Base-by-base conservation (phyloP, 31 red algal genomes). In the Endocladia muricata region DNA sequence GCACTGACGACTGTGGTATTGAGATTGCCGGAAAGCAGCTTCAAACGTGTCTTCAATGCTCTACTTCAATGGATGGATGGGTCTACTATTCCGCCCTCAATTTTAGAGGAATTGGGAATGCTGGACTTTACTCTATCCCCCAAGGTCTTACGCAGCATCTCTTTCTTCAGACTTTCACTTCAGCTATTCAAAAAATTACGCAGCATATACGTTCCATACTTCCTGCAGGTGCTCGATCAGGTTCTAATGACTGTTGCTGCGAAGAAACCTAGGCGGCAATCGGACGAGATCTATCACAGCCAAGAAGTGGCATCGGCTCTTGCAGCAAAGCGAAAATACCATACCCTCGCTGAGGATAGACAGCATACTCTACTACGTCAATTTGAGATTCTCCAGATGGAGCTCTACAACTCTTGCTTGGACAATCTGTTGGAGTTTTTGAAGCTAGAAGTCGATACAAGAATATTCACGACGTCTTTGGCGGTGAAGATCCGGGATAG, bases 201-300 rank as follows among this genome's bases (percentile, higher is more conserved):
- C 23, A 8, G 36, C 41, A 65, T 91, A 8, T 75, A 78, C 66
- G 38, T 91, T 36, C 88, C 88, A 17, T 91, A 91, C 39, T 75
- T 91, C 44, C 49, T 80, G 21, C 73, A 84, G 28, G 25, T 82
- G 2, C 62, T 91, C 0, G 88, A 91, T 33, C 55, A 59, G 7
- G 73, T 79, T 33, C 62, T 91, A 3, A 15, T 34, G 2, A 35
- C 73, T 28, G 22, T 84, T 57, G 61, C 11, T 19, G 8, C 44
- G 8, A 49, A 8, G 19, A 13, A 8, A 49, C 19, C 44, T 13
- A 49, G 19, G 19, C 19, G 11, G 11, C 19, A 8, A 13, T 49
- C 19, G 44, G 44, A 49, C 44, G n/a, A n/a, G n/a, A n/a, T n/a
- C n/a, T n/a, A n/a, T n/a, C n/a, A n/a, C n/a, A n/a, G n/a, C n/a